phyloP scores from a whole-genome alignment of 1,284 basidiomycete species.

The Chalciporus piperatoides region DNA sequence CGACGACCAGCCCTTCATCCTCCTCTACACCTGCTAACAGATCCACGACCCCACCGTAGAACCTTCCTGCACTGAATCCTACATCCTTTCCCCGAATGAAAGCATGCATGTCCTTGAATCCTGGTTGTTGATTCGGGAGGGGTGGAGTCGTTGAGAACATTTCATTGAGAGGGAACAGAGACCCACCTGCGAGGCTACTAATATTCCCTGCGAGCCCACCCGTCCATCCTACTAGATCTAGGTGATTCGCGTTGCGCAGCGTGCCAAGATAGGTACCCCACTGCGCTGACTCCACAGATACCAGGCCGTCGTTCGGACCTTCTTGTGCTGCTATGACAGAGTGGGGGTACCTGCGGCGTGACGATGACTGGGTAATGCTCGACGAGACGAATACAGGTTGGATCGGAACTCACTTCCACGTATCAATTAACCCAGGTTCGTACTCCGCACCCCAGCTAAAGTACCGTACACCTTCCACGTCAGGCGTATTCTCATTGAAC shows the following conservation, averaged over 20 bases:
- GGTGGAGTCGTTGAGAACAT: background rate
- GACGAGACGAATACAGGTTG: background rate
- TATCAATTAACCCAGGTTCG: conserved; percentile 83
- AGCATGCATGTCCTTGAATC: conserved; percentile 51
- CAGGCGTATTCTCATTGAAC: conserved; percentile 85
- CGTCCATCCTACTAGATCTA: conserved; percentile 86
- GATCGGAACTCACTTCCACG: conserved; percentile 61
- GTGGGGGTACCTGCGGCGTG: conserved; percentile 65
- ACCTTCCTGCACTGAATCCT: conserved; percentile 83
- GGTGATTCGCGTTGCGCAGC: conserved; percentile 85
- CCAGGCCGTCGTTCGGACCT: conserved; percentile 89
- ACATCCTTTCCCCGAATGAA: conserved; percentile 86
- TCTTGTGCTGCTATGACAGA: conserved; percentile 84
- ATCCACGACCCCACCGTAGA: conserved; percentile 81
- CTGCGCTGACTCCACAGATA: conserved; percentile 78
- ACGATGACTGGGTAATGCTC: background rate
- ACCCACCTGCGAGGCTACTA: conserved; percentile 39
- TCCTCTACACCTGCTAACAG: conserved; percentile 70
- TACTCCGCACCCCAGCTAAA: conserved; percentile 93
- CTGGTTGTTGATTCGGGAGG: conserved; percentile 5
- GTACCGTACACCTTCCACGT: conserved; percentile 76
- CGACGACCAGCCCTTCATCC: conserved; percentile 32
- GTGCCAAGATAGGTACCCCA: conserved; percentile 91
- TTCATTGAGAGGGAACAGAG: background rate
- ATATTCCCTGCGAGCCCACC: conserved; percentile 68